Evolutionary conservation across 164 flowering plant species (phyloP).

Genomic region (Macadamia tetraphylla): DNA sequence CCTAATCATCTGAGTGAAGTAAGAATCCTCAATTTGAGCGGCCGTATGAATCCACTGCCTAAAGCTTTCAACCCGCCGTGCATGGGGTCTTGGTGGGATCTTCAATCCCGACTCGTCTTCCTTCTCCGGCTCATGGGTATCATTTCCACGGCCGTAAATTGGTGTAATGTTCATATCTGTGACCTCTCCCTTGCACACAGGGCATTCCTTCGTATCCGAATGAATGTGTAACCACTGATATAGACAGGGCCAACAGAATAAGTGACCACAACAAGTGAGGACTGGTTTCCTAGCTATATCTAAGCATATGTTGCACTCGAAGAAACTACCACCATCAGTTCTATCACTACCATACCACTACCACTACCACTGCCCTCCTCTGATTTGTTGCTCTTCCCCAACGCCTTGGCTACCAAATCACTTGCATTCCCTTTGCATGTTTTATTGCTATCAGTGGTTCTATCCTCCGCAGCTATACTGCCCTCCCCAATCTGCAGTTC

Average conservation of each 20-base stretch:
- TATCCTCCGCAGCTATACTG: conserved; percentile 10
- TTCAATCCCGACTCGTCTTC: conserved; percentile 31
- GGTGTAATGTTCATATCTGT: conserved; percentile 38
- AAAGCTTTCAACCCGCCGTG: conserved; percentile 58
- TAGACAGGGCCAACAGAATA: conserved; percentile 75
- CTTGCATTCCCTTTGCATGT: conserved; percentile 15
- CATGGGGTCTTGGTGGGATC: conserved; percentile 65
- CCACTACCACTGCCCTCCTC: conserved; percentile 8
- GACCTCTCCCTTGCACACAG: conserved; percentile 56
- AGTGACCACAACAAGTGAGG: conserved; percentile 66
- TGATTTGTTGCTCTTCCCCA: conserved; percentile 22
- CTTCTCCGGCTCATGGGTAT: conserved; percentile 6
- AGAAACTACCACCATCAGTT: conserved; percentile 25
- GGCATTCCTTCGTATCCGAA: conserved; percentile 45
- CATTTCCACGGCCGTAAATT: conserved; percentile 44
- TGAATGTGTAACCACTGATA: conserved; percentile 38
- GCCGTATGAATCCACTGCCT: conserved; percentile 55
- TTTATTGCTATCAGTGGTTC: conserved; percentile 14
- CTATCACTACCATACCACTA: conserved; percentile 12
- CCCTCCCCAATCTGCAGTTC: conserved; percentile 3
- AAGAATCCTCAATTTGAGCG: conserved; percentile 11
- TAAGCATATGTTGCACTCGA: conserved; percentile 61
- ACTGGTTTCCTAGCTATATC: conserved; percentile 54
- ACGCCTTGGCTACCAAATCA: conserved; percentile 34
- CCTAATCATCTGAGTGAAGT: conserved; percentile 57